Evolutionary conservation across 2,329 filamentous ascomycete genomes (phyloP), one percentile per base, ranked within the genome.

Genomic region (Fusarium torreyae): DNA sequence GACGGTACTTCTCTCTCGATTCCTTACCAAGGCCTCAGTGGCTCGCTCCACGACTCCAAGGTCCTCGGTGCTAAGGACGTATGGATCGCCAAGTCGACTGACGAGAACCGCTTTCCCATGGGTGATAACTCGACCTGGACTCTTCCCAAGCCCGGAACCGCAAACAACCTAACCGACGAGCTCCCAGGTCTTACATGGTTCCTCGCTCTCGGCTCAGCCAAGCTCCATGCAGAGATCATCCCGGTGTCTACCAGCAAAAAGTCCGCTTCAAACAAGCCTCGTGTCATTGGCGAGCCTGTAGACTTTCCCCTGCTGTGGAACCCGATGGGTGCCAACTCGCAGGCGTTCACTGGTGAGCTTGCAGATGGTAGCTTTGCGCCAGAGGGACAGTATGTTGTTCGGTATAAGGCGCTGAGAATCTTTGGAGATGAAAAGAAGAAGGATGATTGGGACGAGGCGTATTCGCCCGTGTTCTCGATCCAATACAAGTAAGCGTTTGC

Each of bases 311-410:
- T 75, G 6, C 43, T 81, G 71, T 79, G 69, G 68, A 67, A 61
- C 34, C 59, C 75, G 9, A 76, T 78, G 61, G 73, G 73, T 33
- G 7, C 63, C 7, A 62, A 73, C 58, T 55, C 68, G 7, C 38
- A 75, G 7, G 52, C 59, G 0, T 89, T 84, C 80, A 81, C 84
- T 50, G 87, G 87, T 14, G 76, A 77, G 53, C 75, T 88, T 7
- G 77, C 78, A 0, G 80, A 83, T 11, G 85, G 85, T 15, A 78
- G 71, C 2, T 86, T 84, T 62, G 86, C 81, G 3, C 82, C 85
- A 1, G 77, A 80, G 1, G 87, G 86, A 13, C 70, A 73, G 28
- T 88, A 89, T 76, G 84, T 82, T 74, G 77, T 88, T 50, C 78
- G 78, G 2, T 77, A 87, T 31, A 81, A 81, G 58, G 83, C 85